Evolutionary conservation across 2,329 filamentous ascomycete species (phyloP).

Genomic region (Trichophyton benhamiae): DNA sequence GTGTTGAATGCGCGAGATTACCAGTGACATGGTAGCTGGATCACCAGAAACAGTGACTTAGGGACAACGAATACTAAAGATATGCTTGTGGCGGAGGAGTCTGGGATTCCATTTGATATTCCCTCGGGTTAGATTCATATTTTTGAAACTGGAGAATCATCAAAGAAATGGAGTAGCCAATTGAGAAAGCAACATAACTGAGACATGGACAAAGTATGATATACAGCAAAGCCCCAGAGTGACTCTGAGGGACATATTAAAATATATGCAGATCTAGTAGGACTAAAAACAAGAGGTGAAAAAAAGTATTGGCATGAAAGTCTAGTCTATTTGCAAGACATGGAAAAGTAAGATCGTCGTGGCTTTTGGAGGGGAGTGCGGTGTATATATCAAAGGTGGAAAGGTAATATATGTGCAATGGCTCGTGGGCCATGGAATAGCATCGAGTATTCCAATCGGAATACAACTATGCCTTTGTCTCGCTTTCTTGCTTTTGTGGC

Average conservation of each 20-base stretch:
- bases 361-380: not conserved
- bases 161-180: not conserved
- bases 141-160: not conserved
- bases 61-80: no score
- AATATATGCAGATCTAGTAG: not conserved
- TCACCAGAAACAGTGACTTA: no score
- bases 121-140: no score
- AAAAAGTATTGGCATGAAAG: not conserved
- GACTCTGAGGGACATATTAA: not conserved
- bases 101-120: no score
- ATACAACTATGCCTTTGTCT: not conserved
- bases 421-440: not conserved
- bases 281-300: not conserved
- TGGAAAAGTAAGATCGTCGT: not conserved
- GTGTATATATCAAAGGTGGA: not conserved
- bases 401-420: not conserved
- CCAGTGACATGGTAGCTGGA: no score
- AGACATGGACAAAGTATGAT: not conserved
- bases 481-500: conserved; percentile 8
- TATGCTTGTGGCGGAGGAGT: no score
- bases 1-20: no score
- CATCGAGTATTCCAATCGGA: not conserved
- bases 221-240: not conserved
- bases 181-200: not conserved
- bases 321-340: not conserved